phyloP scores from a whole-genome alignment of 805 yeast genomes.

The Ogataea kodamae region DNA sequence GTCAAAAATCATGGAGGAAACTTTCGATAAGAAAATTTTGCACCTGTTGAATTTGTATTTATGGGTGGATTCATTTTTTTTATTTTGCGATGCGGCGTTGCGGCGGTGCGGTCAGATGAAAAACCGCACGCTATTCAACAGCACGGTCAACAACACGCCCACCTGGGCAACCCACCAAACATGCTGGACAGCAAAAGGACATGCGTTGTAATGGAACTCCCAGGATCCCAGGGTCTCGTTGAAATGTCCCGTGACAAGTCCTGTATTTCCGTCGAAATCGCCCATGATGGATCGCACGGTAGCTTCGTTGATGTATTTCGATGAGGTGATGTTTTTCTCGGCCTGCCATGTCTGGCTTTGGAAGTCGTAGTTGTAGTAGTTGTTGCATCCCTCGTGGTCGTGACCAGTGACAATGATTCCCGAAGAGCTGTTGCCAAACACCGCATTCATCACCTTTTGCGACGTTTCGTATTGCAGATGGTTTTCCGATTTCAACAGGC shows the following conservation, averaged over 20 bases:
- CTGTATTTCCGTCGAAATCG: conserved; percentile 86
- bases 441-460: conserved; percentile 63
- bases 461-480: conserved; percentile 69
- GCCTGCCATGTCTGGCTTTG: conserved; percentile 56
- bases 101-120: too few species aligned
- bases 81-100: too few species aligned
- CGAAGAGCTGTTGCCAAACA: conserved; percentile 61
- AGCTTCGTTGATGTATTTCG: conserved; percentile 58
- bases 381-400: conserved; percentile 92
- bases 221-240: conserved; percentile 42
- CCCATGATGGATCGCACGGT: conserved; percentile 97
- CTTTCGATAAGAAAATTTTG: conserved; percentile 28
- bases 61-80: too few species aligned
- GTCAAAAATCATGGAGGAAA: conserved; percentile 31
- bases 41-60: conserved; percentile 4
- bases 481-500: conserved; percentile 77
- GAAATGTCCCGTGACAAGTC: conserved; percentile 74
- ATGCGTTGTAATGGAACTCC: conserved; percentile 67
- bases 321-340: conserved; percentile 36
- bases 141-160: conserved; percentile 38
- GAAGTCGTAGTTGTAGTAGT: conserved; percentile 50
- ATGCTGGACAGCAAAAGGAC: conserved; percentile 85
- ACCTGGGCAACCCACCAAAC: conserved; percentile 92
- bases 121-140: conserved; percentile 35
- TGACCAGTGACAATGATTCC: conserved; percentile 92